phyloP scores from a whole-genome alignment of 176 grass and related monocot species.

The Luzula sylvatica region DNA sequence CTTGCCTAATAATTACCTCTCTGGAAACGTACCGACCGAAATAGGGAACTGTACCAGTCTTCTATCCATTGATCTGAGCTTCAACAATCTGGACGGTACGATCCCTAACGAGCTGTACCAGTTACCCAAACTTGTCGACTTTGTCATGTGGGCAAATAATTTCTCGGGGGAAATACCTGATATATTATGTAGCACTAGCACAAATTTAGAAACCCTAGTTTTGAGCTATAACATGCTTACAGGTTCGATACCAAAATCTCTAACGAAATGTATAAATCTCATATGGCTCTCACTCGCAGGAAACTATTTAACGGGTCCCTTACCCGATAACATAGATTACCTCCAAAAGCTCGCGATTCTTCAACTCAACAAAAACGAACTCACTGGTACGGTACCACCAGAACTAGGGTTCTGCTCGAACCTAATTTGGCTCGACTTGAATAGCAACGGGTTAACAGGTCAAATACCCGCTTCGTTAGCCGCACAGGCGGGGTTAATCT shows the following conservation, averaged over 20 bases:
- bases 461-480: conserved; percentile 41
- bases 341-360: conserved; percentile 87
- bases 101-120: conserved; percentile 35
- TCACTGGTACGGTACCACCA: conserved; percentile 43
- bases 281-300: conserved; percentile 80
- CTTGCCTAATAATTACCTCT: conserved; percentile 69
- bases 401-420: conserved; percentile 69
- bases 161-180: conserved; percentile 68
- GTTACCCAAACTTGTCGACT: conserved; percentile 52
- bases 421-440: conserved; percentile 95
- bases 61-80: conserved; percentile 77
- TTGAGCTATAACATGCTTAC: conserved; percentile 74
- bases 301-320: conserved; percentile 44
- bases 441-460: conserved; percentile 65
- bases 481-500: conserved; percentile 53
- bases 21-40: conserved; percentile 40
- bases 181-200: conserved; percentile 41
- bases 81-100: conserved; percentile 52
- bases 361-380: conserved; percentile 61
- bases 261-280: conserved; percentile 53
- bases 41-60: conserved; percentile 56
- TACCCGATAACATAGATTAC: conserved; percentile 38
- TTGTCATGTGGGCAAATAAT: conserved; percentile 84
- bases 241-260: conserved; percentile 49
- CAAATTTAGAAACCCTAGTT: conserved; percentile 57